These are phyloP conservation scores for Gremmenia infestans DNA, from an alignment of 2,329 filamentous ascomycete genomes.

Conservation along the genomic window DNA sequence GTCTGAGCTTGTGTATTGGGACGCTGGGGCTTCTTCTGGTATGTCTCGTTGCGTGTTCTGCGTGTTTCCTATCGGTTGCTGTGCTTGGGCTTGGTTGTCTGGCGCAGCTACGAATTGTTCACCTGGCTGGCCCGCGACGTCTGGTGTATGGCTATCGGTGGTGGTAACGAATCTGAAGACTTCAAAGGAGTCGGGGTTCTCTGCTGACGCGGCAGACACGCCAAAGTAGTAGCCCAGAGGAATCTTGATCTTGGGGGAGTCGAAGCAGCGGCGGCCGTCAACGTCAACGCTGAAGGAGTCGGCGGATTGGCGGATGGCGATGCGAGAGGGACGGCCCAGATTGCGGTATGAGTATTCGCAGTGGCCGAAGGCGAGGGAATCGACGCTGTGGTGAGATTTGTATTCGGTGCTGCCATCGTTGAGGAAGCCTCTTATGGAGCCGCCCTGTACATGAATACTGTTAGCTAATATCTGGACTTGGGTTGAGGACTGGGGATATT, in stretches of 20 bases:
- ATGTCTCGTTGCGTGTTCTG: slow-evolving; percentile 6
- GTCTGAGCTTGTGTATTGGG: slow-evolving; percentile 39
- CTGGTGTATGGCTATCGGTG: slow-evolving; percentile 41
- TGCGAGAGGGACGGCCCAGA: slow-evolving; percentile 72
- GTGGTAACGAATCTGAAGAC: slow-evolving; percentile 79
- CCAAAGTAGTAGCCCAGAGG: slow-evolving; percentile 81
- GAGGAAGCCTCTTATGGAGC: slow-evolving; percentile 84
- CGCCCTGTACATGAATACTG: slow-evolving; percentile 42
- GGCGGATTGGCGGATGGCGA: slow-evolving; percentile 67
- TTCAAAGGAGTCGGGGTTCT: slow-evolving; percentile 92
- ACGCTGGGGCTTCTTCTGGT: slow-evolving; percentile 28
- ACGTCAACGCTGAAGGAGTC: slow-evolving; percentile 70
- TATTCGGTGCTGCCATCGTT: slow-evolving; percentile 86
- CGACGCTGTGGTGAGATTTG: slow-evolving; percentile 68
- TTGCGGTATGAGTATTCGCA: slow-evolving; percentile 91
- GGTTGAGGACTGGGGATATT: slow-evolving; percentile 14
- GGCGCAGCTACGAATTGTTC: slow-evolving; percentile 27
- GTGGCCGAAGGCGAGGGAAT: slow-evolving; percentile 86
- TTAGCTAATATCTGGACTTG: slow-evolving; percentile 8
- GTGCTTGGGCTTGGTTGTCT: slow-evolving; percentile 33
- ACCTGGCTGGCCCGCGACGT: slow-evolving; percentile 21
- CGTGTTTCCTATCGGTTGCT: slow-evolving; percentile 18
- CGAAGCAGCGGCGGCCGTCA: slow-evolving; percentile 78
- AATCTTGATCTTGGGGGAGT: slow-evolving; percentile 71
- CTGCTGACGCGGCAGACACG: slow-evolving; percentile 80